Conservation (phyloP, 1,284 basidiomycete species). For the Apiotrichum domesticum region DNA sequence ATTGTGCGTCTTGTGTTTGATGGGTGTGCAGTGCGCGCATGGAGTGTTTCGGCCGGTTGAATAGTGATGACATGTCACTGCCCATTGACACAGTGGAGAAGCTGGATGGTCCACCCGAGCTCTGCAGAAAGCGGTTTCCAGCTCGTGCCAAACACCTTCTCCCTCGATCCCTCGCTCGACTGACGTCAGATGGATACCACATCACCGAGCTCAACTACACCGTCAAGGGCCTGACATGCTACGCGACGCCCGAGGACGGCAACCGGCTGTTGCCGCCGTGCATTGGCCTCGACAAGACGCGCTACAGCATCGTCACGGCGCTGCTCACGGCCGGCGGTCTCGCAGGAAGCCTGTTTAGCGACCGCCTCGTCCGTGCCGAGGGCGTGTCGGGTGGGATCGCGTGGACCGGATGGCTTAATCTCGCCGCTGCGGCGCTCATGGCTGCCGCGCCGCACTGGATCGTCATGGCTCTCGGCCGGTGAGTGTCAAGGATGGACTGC, state of each 20-base stretch:
- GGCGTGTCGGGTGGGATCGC: conserved; percentile 50
- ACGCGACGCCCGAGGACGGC: conserved; percentile 26
- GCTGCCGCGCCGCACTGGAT: conserved; percentile 56
- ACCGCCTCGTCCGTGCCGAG: conserved; percentile 60
- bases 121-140: neutral
- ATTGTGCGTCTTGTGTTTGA: conserved; percentile 27
- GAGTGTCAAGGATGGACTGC: neutral
- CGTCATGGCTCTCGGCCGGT: conserved; percentile 47
- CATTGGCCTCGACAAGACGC: conserved; percentile 66
- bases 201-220: conserved; percentile 83
- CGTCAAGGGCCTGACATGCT: conserved; percentile 67
- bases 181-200: conserved; percentile 52
- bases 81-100: neutral
- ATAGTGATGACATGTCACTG: no score
- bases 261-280: conserved; percentile 50
- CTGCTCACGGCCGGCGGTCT: conserved; percentile 85
- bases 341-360: conserved; percentile 65
- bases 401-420: conserved; percentile 57
- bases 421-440: conserved; percentile 61
- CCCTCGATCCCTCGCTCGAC: neutral
- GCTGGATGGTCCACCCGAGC: neutral
- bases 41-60: neutral
- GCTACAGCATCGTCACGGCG: conserved; percentile 74
- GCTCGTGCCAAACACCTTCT: no score
- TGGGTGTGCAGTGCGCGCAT: no score